Evolutionary conservation across 805 yeast species (phyloP).

Genomic region (Spathaspora arborariae): DNA sequence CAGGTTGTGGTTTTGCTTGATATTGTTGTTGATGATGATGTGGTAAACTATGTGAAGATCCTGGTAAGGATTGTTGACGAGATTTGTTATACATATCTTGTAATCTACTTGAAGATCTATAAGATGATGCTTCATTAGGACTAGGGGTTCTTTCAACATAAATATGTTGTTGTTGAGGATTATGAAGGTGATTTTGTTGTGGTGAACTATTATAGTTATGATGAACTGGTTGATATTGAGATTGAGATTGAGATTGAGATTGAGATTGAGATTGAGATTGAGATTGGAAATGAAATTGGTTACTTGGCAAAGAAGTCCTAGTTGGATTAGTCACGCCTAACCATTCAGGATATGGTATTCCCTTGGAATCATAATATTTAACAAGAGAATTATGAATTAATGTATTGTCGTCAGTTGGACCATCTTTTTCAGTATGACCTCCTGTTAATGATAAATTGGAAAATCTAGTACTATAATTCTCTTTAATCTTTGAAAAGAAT

Average conservation of each 20-base stretch:
- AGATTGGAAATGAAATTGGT: slow-evolving; percentile 10
- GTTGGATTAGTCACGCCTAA: slow-evolving; percentile 24
- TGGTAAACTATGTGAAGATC: slow-evolving; percentile 17
- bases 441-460: slow-evolving; percentile 31
- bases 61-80: slow-evolving; percentile 34
- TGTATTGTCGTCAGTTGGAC: slow-evolving; percentile 33
- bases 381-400: slow-evolving; percentile 43
- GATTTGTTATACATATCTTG: slow-evolving; percentile 40
- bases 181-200: slow-evolving; percentile 8
- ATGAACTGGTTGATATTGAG: slow-evolving; percentile 13
- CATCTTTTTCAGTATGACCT: slow-evolving; percentile 33
- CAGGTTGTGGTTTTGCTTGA: slow-evolving; percentile 16
- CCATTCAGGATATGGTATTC: slow-evolving; percentile 42
- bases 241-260: slow-evolving; percentile 7
- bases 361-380: slow-evolving; percentile 28
- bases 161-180: slow-evolving; percentile 6
- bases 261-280: slow-evolving; percentile 6
- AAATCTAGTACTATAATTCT: slow-evolving; percentile 34
- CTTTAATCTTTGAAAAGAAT: slow-evolving; percentile 33
- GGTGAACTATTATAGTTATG: slow-evolving; percentile 11
- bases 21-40: slow-evolving; percentile 16
- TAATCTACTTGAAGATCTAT: slow-evolving; percentile 30
- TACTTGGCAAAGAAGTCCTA: not conserved
- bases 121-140: not conserved
- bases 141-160: not conserved